Conservation (phyloP, 495 filamentous ascomycete species). For the Lepidopterella palustris region DNA sequence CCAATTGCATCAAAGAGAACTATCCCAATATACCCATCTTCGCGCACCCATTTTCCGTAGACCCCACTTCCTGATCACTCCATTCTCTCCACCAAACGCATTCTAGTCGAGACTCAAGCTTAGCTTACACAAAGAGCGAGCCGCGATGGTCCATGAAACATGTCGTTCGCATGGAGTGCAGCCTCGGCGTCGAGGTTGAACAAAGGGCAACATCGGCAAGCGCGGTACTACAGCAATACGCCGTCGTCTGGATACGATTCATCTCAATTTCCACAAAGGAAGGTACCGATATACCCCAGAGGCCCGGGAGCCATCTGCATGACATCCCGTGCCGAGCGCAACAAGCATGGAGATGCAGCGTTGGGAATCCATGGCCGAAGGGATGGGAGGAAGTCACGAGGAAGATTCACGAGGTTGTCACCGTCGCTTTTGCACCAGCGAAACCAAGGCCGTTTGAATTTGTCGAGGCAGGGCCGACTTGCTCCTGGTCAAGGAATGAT, state of each 20-base stretch:
- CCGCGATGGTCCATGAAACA: slow-evolving; percentile 1
- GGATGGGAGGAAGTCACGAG: slow-evolving; percentile 15
- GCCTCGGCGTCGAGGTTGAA: slow-evolving; percentile 7
- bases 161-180: neutral
- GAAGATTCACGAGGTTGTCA: slow-evolving; percentile 4
- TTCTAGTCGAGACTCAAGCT: no score
- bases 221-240: neutral
- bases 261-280: neutral
- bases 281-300: slow-evolving; percentile 8
- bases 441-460: neutral
- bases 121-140: no score
- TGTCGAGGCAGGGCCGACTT: slow-evolving; percentile 12
- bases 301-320: slow-evolving; percentile 9
- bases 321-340: slow-evolving; percentile 9
- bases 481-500: slow-evolving; percentile 9
- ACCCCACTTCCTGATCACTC: no score
- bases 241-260: neutral
- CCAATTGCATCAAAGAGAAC: no score
- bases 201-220: slow-evolving; percentile 15
- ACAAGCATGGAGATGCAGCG: slow-evolving; percentile 11
- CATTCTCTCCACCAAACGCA: no score
- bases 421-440: neutral
- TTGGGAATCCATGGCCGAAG: slow-evolving; percentile 3
- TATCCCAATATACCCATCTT: no score
- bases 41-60: no score